Evolutionary conservation across 345 rosid genomes (phyloP), one percentile per base, ranked within the genome.

Genomic region (Atalantia buxifolia): DNA sequence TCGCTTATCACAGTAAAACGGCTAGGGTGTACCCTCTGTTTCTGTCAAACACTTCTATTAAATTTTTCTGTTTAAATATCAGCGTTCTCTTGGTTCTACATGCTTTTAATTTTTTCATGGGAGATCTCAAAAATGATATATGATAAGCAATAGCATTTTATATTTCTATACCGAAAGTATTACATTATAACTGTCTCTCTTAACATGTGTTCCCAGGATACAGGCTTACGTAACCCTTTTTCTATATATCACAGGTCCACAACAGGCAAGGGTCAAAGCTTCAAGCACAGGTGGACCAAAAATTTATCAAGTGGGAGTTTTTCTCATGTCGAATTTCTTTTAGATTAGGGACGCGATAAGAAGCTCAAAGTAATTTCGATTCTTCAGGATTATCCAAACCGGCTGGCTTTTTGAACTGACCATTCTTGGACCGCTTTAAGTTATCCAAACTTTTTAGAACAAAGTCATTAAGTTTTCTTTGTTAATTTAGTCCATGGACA

Each of bases 371-470:
- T 25, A 62, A 25, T 42, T 27, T 22, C 19, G 42, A 74, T 19
- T 50, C 57, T 40, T 28, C 42, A 74, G 57, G 60, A 18, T 35
- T 33, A n/a, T 10, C 4, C n/a, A 30, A 48, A 9, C 9, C 19
- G 35, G 40, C 13, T 40, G 22, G 48, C 31, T 10, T 63, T 62
- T 65, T 50, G 28, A 57, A 74, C 35, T 9, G 10, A 63, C 63
- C 69, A 63, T 4, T 8, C 19, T 19, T n/a, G 76, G 76, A 63
- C 77, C 77, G 42, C 77, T 62, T 18, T 36, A 57, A 45, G 12
- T 14, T 36, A 36, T 7, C 10, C 50, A 45, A 13, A 61, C 24
- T 18, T 19, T 57, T 59, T 3, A 36, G 35, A 14, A n/a, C 31
- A 73, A 59, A 59, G 50, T 35, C 14, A 14, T 31, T 35, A 1